Base-by-base conservation (phyloP, 108 stramenopile species). In the Ochromonas danica region DNA sequence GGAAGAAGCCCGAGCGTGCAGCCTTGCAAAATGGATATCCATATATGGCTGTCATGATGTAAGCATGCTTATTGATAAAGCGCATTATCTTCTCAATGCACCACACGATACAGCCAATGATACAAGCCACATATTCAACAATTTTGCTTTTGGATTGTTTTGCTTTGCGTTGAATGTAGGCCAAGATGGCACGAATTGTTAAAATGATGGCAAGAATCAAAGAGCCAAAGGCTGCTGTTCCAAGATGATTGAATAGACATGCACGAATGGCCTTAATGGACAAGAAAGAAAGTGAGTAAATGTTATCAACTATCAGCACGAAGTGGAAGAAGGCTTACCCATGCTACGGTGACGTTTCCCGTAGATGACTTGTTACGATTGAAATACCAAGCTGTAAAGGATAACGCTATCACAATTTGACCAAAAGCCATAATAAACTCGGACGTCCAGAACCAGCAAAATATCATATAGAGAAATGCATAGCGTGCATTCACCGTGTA, bases 161-260 rank as follows among this genome's bases (percentile, higher is more conserved):
- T n/a, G 93, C 89, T 81, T 91, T 89, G 40, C 87, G 87, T 90
- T 95, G 93, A 6, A 95, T 40, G 78, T 92, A 91, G 40, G 91
- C 86, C 33, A 98, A 74, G 40, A 93, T 72, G 65, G 94, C 85
- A 51, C 95, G 93, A 60, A 95, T 87, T 60, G 92, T 86, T 86
- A 93, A 89, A 57, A 95, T 85, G 81, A 95, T 90, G 43, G 95
- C 94, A 75, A 96, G 90, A 45, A 98, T 78, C 33, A 98, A 85
- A 35, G 91, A 90, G 39, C 95, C 97, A 86, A 92, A 97, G 22
- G 97, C 97, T 27, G 93, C 94, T 0, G 97, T 97, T 41, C 97
- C 97, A 28, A 40, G 0, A 83, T 86, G 86, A 79, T 83, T 67
- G 33, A 71, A 42, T 1, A 81, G 14, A 1, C 30, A 40, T 39